Base-by-base conservation (phyloP, 2,329 filamentous ascomycete species). In the Teratosphaeria nubilosa region DNA sequence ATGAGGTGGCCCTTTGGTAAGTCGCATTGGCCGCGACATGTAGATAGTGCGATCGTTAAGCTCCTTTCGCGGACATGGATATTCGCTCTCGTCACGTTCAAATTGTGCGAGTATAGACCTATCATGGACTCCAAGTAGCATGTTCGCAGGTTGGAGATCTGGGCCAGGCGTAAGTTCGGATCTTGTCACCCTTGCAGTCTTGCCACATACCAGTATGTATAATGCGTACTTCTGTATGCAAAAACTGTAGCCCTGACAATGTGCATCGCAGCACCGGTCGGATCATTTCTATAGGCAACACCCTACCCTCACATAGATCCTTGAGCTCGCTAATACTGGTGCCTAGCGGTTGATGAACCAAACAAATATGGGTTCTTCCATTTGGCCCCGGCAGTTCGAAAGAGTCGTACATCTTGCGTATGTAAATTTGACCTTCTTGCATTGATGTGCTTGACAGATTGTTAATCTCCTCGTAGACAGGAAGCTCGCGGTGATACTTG, bases 241-340 rank as follows among this genome's bases (percentile, higher is more conserved):
- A 54, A 61, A 68, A 69, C 14, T 66, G 59, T 5, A 75, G 58
- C 0, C 56, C 62, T 10, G 56, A 50, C n/a, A 69, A 59, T 31
- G 76, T 59, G 5, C 54, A 27, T 5, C 63, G 63, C 67, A 66
- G 64, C 22, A 16, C 58, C 56, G 51, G 57, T 50, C 60, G 59
- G 48, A 66, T 13, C 13, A 64, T 32, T 3, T 60, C 58, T n/a
- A 57, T 54, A 7, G 53, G 45, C 20, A 65, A 59, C 1, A 37
- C 24, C 32, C 55, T 13, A 48, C 56, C 56, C 10, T 58, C 41
- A 11, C 56, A 68, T 50, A 68, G 56, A 20, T 71, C 65, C 51
- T 70, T 65, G 1, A 76, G 62, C 41, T 71, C 70, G 20, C 64
- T 65, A 11, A 77, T 58, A 58, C 68, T 75, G 66, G 75, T 73